Conservation (phyloP, 78 protist species). For the Dictyostelium citrinum region DNA sequence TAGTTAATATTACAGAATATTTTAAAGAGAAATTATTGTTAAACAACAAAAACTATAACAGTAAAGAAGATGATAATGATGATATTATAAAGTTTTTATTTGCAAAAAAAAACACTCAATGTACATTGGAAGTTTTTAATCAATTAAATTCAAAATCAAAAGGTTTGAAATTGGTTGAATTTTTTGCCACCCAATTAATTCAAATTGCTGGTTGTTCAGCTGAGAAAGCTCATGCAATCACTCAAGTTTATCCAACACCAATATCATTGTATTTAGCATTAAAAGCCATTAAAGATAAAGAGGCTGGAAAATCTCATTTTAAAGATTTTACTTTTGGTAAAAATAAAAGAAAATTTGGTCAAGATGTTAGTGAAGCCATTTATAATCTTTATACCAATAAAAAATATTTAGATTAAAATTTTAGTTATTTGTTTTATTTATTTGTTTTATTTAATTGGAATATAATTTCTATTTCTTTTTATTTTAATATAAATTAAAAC, state of each 20-base stretch:
- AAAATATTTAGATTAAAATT: not conserved
- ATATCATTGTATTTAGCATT: not conserved
- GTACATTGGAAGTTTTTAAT: constrained; percentile 28
- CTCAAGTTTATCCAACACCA: constrained; percentile 19
- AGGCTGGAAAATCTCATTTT: not conserved
- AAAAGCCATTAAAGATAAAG: not conserved
- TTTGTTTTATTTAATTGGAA: not conserved
- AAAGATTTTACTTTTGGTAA: constrained; percentile 7
- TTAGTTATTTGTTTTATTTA: not conserved
- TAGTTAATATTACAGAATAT: not conserved
- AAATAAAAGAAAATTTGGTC: constrained; percentile 12
- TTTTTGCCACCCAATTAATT: constrained; percentile 40
- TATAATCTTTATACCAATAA: not conserved
- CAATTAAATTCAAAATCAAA: constrained; percentile 17
- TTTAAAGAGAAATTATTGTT: not conserved
- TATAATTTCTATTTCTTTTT: not conserved
- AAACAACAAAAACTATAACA: not conserved
- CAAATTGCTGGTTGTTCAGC: constrained; percentile 44
- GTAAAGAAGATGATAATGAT: not conserved
- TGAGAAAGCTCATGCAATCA: constrained; percentile 11
- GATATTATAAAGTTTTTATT: not conserved
- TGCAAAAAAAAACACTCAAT: not conserved
- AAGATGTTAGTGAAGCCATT: not conserved
- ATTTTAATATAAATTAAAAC: not conserved
- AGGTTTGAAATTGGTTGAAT: constrained; percentile 16